Evolutionary conservation across 768 basidiomycete genomes (phyloP), one percentile per base, ranked within the genome.

Genomic region (Tricholoma flavovirens): DNA sequence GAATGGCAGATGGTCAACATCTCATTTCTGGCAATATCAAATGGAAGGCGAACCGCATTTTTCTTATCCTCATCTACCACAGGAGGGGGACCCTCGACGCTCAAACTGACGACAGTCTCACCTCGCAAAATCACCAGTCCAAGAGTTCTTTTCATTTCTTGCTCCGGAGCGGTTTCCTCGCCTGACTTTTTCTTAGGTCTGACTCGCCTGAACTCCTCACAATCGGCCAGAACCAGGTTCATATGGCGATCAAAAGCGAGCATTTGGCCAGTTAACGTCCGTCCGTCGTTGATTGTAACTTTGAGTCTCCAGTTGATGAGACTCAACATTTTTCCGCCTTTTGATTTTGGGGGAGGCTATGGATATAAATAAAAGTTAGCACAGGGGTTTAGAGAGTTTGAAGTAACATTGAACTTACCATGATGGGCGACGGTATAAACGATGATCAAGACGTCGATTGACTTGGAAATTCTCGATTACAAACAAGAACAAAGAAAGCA

Each of bases 161-260:
- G 93, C 70, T 86, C 83, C 1, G 83, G 83, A 6, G 82, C 83
- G 4, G 83, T 80, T 69, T 87, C 90, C 73, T 84, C 86, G 24
- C 90, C 90, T 12, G 83, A 68, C 76, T 96, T 90, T 78, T 93
- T 93, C 80, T 98, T 98, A 36, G 89, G 88, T 61, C 90, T 77
- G 40, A 98, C 86, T 61, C 90, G 85, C 65, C 97, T 77, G 69
- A 98, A 99, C 73, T 99, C 97, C 73, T 99, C 97, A 68, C 95
- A 98, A 64, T 98, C 97, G 14, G 96, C 94, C 54, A 99, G 76
- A 45, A 99, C 97, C 64, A 99, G 80, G 75, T 99, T 99, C 97
- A 98, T 99, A 74, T 99, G 97, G 67, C 91, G 88, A 77, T 99
- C 97, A 71, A 98, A 99, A 52, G 97, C 97, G 71, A 99, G 88